A percentile compares a stretch with the other conserved stretches of the same genome.
These are phyloP conservation scores for Lagenidium sp. DNA, from an alignment of 352 stramenopile species.

Conservation along the genomic window DNA sequence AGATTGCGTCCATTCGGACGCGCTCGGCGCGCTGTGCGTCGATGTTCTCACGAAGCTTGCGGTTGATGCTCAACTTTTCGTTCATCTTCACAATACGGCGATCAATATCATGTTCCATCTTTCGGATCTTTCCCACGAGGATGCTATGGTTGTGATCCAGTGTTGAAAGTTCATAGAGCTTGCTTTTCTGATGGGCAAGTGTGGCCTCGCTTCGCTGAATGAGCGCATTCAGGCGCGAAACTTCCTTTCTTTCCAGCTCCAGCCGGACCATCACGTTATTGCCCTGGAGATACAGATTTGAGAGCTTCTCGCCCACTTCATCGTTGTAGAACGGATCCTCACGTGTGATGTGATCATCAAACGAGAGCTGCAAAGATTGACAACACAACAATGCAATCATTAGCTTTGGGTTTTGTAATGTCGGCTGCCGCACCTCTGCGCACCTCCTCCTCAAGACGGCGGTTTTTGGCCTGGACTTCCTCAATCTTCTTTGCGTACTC, in stretches of 20 bases:
- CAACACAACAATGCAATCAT: no score
- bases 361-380: constrained; percentile 36
- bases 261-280: constrained; percentile 80
- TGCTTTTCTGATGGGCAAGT: constrained; percentile 59
- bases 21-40: constrained; percentile 64
- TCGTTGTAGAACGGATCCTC: constrained; percentile 77
- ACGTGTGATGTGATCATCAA: constrained; percentile 55
- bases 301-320: constrained; percentile 60
- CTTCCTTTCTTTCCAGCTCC: constrained; percentile 68
- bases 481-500: constrained; percentile 77
- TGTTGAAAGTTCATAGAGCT: constrained; percentile 62
- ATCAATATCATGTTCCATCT: constrained; percentile 80
- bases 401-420: no score
- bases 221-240: constrained; percentile 44
- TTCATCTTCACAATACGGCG: constrained; percentile 80
- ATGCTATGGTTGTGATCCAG: constrained; percentile 61
- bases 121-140: constrained; percentile 51
- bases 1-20: constrained; percentile 64
- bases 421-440: not conserved
- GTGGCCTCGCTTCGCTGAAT: constrained; percentile 58
- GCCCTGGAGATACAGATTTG: constrained; percentile 62
- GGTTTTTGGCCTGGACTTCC: constrained; percentile 67
- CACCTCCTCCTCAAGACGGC: constrained; percentile 68
- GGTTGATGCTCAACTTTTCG: constrained; percentile 61
- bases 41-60: constrained; percentile 47